Evolutionary conservation across 495 filamentous ascomycete species (phyloP), one percentile per base, ranked within the genome.

Genomic region (Tuber microsphaerosporum): DNA sequence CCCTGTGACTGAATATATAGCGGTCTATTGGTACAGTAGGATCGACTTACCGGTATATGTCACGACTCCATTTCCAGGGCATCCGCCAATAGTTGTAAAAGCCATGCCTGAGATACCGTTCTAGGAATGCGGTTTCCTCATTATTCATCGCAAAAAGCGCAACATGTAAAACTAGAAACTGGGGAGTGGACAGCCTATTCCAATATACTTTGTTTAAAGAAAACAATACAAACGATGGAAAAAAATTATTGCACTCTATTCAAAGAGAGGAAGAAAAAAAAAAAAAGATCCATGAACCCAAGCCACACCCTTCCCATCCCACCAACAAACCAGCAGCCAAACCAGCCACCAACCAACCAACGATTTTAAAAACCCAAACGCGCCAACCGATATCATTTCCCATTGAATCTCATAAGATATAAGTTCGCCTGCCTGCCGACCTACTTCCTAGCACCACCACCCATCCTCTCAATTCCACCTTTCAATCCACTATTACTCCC

Each of bases 391-490:
- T 65, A 65, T 34, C 56, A 65, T 65, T 65, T 31, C 56, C 34
- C 56, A 34, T 65, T 65, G 56, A 17, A 65, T 65, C 31, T 34
- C 56, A 34, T 65, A 65, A 34, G 14, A 31, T 65, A 65, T 65
- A 65, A 65, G 34, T 65, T 8, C 2, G 48, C 48, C 56, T 17
- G 56, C 56, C 31, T 31, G 56, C 26, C 26, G 16, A 26, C 14
- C 12, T 75, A 69, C 34, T 75, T 74, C 39, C 46, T 79, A 61
- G 39, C 61, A 2, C 76, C 77, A 16, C 73, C 73, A 6, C 77
- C 76, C 77, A 79, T 79, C 37, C 77, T 79, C 26, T 76, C 77
- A 44, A 79, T 79, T 5, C 76, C 77, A 41, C 77, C 73, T 48
- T 79, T 79, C 34, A 79, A 70, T 7, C 77, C 77, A 16, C 75